Percentiles rank a stretch among this genome's conserved stretches.
phyloP scores from a whole-genome alignment of 495 filamentous ascomycete genomes.

The Penicillium paradoxum region DNA sequence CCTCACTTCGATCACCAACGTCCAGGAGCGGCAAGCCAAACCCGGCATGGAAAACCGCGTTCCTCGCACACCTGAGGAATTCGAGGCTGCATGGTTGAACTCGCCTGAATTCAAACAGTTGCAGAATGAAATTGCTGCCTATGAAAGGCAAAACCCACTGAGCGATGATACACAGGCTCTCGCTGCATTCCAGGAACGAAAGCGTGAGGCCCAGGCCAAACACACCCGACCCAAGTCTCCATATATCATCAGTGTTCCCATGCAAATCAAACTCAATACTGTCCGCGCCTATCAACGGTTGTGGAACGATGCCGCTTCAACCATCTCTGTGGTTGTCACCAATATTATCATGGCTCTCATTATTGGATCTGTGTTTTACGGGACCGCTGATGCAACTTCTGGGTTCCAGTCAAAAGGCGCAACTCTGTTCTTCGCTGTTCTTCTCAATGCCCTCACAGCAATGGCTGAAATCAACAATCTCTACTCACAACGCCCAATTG shows the following conservation, averaged over 20 bases:
- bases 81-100: slow-evolving; percentile 52
- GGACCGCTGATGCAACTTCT: slow-evolving; percentile 53
- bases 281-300: slow-evolving; percentile 50
- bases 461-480: slow-evolving; percentile 53
- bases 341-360: slow-evolving; percentile 74
- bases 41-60: slow-evolving; percentile 55
- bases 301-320: slow-evolving; percentile 63
- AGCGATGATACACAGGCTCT: slow-evolving; percentile 7
- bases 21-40: slow-evolving; percentile 52
- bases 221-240: slow-evolving; percentile 31
- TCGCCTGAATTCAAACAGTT: slow-evolving; percentile 44
- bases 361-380: slow-evolving; percentile 78
- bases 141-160: slow-evolving; percentile 32
- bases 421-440: slow-evolving; percentile 79
- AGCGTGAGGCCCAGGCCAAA: slow-evolving; percentile 27
- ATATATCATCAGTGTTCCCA: slow-evolving; percentile 35
- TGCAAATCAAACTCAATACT: slow-evolving; percentile 42
- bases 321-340: slow-evolving; percentile 62
- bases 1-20: slow-evolving; percentile 63
- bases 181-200: slow-evolving; percentile 23
- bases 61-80: slow-evolving; percentile 65
- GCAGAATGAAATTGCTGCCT: slow-evolving; percentile 42
- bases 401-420: slow-evolving; percentile 69
- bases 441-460: slow-evolving; percentile 51
- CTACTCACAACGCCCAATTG: slow-evolving; percentile 52